These are phyloP conservation scores for Boechera stricta DNA, from an alignment of 345 rosid genomes.

Conservation along the genomic window DNA sequence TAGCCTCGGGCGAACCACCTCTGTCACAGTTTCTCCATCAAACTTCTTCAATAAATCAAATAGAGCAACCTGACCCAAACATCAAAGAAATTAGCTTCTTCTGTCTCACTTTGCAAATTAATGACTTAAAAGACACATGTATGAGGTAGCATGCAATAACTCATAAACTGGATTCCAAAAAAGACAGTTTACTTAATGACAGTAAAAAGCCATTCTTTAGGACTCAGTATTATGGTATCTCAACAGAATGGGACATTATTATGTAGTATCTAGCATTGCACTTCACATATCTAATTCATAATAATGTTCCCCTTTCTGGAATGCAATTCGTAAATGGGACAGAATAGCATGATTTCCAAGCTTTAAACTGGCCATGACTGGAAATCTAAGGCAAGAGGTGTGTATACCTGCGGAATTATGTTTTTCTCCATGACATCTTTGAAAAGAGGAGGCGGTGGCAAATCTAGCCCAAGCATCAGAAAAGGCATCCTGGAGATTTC, in stretches of 20 bases:
- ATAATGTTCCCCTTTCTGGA: not conserved
- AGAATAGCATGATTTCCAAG: constrained; percentile 16
- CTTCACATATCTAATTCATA: not conserved
- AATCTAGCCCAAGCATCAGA: constrained; percentile 96
- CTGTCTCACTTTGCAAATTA: constrained; percentile 6
- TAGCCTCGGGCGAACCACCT: constrained; percentile 81
- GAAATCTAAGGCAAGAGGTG: constrained; percentile 18
- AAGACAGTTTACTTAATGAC: not conserved
- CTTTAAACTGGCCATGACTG: not conserved
- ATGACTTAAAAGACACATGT: not conserved
- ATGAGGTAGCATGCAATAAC: constrained; percentile 3
- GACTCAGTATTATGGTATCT: constrained; percentile 1
- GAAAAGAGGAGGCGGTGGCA: constrained; percentile 98
- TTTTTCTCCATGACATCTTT: constrained; percentile 99
- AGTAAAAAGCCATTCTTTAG: not conserved
- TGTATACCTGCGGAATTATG: constrained; percentile 89
- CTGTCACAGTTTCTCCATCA: constrained; percentile 91
- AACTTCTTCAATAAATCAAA: constrained; percentile 90
- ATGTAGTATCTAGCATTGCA: not conserved
- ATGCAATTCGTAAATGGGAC: constrained; percentile 8
- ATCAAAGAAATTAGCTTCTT: constrained; percentile 28
- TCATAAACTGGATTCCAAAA: not conserved
- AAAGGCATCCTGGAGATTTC: constrained; percentile 88
- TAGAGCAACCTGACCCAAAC: constrained; percentile 73
- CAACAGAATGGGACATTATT: not conserved